Conservation (phyloP, 495 filamentous ascomycete species). For the Aspergillus biplanus region DNA sequence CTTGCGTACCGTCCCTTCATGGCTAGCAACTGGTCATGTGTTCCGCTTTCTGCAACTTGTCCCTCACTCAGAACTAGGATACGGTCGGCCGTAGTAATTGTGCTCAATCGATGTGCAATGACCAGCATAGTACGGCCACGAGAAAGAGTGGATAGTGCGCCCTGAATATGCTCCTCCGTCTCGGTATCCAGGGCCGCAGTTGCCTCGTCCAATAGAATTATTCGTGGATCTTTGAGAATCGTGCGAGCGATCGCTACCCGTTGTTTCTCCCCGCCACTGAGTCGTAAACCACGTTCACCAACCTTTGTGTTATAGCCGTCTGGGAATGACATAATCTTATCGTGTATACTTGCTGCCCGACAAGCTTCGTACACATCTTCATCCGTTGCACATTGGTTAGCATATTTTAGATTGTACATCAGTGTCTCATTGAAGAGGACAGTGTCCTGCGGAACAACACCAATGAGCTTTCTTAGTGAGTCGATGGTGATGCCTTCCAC, state of each 20-base stretch:
- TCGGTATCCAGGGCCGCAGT: conserved; percentile 94
- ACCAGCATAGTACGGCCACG: conserved; percentile 84
- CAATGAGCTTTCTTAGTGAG: conserved; percentile 86
- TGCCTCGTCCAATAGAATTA: conserved; percentile 96
- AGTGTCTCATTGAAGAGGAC: conserved; percentile 95
- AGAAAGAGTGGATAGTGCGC: conserved; percentile 76
- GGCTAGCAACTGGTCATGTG: conserved; percentile 80
- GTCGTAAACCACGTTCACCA: conserved; percentile 88
- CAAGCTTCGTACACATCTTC: conserved; percentile 91
- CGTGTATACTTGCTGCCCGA: conserved; percentile 90
- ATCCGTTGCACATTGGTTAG: conserved; percentile 81
- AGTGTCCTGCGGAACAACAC: conserved; percentile 96
- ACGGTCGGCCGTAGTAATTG: conserved; percentile 91
- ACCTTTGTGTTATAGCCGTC: conserved; percentile 92
- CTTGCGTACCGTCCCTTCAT: conserved; percentile 78
- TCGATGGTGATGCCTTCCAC: conserved; percentile 88
- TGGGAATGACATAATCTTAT: conserved; percentile 91
- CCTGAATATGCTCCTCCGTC: conserved; percentile 95
- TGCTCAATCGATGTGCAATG: conserved; percentile 88
- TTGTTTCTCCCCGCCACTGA: conserved; percentile 96
- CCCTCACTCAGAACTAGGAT: conserved; percentile 92
- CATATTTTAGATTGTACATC: conserved; percentile 97
- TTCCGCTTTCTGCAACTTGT: conserved; percentile 80
- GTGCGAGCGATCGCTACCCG: conserved; percentile 96
- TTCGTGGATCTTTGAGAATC: conserved; percentile 91